Evolutionary conservation across 2,329 filamentous ascomycete genomes (phyloP), one percentile per base, ranked within the genome.

Genomic region (Oidium heveae): DNA sequence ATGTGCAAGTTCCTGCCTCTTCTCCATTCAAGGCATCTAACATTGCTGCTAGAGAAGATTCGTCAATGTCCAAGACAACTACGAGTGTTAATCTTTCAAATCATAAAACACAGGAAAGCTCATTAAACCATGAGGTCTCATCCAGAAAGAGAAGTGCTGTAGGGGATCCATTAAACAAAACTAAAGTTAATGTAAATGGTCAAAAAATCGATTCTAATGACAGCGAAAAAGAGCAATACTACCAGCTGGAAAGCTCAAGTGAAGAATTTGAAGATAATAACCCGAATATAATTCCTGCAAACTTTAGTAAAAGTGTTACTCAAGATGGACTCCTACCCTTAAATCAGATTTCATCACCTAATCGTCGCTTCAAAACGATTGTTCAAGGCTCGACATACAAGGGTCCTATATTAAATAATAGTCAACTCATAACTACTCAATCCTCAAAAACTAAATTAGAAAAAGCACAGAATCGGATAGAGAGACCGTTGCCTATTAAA

Each of bases 1-100:
- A 74, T 53, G 71, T 95, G 55, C 88, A 94, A 66, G 88, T 95
- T 2, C 80, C 82, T 33, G 85, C 86, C n/a, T 95, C 88, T 2
- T 95, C 89, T 0, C 88, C 87, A 1, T 62, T 65, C 37, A 56
- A 55, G 13, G n/a, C 33, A 33, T 22, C 16, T 37, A 34, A 20
- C 22, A 16, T 6, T 20, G 12, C 28, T 36, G n/a, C 16, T 52
- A 36, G 12, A 52, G 28, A 52, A 20, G 20, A n/a, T 34, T 4
- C 28, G 8, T 10, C 6, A 28, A n/a, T 8, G 12, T 33, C 32
- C 7, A 18, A n/a, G 36, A 20, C 13, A 20, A 10, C 32, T 4
- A 18, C 32, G 28, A 37, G n/a, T 18, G 22, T 13, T 6, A 52
- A 18, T 34, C 34, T 18, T 20, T 18, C 12, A 28, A 13, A 3